These are phyloP conservation scores for Theobroma cacao DNA, from an alignment of 345 rosid genomes.

Conservation along the genomic window DNA sequence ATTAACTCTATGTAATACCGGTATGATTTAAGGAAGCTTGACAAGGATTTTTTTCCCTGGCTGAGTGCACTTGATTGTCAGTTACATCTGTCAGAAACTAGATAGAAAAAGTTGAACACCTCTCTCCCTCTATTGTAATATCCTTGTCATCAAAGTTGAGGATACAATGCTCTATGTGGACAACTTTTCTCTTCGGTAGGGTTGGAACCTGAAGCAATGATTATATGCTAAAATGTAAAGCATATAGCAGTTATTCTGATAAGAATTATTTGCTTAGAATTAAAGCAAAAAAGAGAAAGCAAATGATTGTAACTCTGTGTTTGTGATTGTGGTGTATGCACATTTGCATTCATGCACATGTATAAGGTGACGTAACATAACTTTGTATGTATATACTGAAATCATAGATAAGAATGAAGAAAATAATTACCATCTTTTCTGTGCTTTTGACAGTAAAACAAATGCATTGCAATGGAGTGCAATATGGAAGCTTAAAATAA, in stretches of 20 bases:
- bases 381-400: background rate
- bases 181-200: background rate
- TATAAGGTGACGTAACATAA: too few species aligned
- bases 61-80: background rate
- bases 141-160: background rate
- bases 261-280: background rate
- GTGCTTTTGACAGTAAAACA: background rate
- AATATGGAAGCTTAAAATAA: background rate
- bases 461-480: background rate
- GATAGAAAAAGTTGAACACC: background rate
- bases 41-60: background rate
- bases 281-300: background rate
- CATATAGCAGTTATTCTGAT: background rate
- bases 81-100: background rate
- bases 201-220: background rate
- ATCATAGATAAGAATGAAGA: background rate
- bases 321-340: background rate
- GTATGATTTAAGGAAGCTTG: background rate
- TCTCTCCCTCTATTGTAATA: background rate
- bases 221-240: background rate
- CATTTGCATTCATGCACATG: background rate
- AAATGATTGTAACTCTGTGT: background rate
- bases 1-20: background rate
- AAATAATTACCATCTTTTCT: too few species aligned
- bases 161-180: background rate